These are phyloP conservation scores for Brachypodium distachyon DNA, from an alignment of 202 grass and related monocot genomes.

Conservation along the genomic window DNA sequence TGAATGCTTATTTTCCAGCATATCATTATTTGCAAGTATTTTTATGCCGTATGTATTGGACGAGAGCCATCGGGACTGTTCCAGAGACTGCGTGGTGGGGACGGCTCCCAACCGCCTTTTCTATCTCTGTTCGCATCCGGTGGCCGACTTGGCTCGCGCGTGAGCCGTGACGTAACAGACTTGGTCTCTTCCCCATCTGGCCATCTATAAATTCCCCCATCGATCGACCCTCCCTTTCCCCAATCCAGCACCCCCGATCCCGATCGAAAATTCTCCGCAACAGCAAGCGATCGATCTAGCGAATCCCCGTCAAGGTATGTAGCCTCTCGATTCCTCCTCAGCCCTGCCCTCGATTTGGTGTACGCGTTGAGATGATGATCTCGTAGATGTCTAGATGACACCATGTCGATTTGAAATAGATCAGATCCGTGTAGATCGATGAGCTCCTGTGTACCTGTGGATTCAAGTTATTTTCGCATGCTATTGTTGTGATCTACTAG, in stretches of 20 bases:
- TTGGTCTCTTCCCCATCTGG: no score
- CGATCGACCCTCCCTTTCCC: neutral
- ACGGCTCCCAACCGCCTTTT: neutral
- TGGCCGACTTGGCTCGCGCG: neutral
- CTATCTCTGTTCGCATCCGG: neutral
- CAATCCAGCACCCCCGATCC: neutral
- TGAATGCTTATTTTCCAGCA: no score
- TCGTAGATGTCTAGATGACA: no score
- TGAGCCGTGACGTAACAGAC: neutral
- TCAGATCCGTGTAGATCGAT: neutral
- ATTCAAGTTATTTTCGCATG: neutral
- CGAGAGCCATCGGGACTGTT: neutral
- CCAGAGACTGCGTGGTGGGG: neutral
- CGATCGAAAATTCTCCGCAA: neutral
- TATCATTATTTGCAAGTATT: no score
- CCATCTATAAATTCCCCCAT: neutral
- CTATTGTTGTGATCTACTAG: neutral
- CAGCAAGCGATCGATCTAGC: neutral
- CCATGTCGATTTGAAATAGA: neutral
- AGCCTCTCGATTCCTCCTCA: no score
- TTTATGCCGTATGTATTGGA: no score
- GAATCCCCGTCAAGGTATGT: neutral
- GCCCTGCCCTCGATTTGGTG: neutral
- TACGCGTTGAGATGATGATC: neutral
- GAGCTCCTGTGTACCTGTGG: neutral